Percentiles rank a stretch among this genome's conserved stretches.
Conservation (phyloP, 2,329 filamentous ascomycete species). For the Didymellaceae sp. region DNA sequence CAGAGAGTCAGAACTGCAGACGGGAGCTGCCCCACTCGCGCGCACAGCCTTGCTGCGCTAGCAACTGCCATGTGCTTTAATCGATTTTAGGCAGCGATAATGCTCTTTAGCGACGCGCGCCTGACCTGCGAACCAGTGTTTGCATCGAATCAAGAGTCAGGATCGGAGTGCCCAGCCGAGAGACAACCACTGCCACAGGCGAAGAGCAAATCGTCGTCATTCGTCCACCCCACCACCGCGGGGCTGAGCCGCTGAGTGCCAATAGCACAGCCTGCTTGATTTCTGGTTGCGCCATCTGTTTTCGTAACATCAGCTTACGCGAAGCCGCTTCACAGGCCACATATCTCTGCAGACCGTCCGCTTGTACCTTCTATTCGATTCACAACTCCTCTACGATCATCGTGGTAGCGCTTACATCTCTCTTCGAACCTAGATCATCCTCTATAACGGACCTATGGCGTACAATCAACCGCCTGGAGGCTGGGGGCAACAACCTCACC, state of each 20-base stretch:
- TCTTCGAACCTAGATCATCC: background rate
- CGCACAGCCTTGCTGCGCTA: constrained; percentile 15
- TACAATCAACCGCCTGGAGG: constrained; percentile 39
- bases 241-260: constrained; percentile 12
- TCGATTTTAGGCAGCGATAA: constrained; percentile 2
- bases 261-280: constrained; percentile 5
- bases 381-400: background rate
- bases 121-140: constrained; percentile 13
- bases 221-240: constrained; percentile 13
- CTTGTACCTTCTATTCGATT: background rate
- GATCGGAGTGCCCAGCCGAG: background rate
- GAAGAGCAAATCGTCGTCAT: constrained; percentile 4
- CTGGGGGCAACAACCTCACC: constrained; percentile 36
- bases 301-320: background rate
- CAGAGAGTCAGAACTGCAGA: no score
- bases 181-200: constrained; percentile 5
- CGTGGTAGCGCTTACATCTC: constrained; percentile 13
- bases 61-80: constrained; percentile 1
- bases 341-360: background rate
- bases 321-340: background rate
- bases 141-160: background rate
- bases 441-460: constrained; percentile 6
- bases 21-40: background rate
- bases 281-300: constrained; percentile 1
- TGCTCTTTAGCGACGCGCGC: constrained; percentile 6